Evolutionary conservation across 2,329 filamentous ascomycete species (phyloP), one percentile per base, ranked within the genome.

Genomic region (Aspergillus japonicus): DNA sequence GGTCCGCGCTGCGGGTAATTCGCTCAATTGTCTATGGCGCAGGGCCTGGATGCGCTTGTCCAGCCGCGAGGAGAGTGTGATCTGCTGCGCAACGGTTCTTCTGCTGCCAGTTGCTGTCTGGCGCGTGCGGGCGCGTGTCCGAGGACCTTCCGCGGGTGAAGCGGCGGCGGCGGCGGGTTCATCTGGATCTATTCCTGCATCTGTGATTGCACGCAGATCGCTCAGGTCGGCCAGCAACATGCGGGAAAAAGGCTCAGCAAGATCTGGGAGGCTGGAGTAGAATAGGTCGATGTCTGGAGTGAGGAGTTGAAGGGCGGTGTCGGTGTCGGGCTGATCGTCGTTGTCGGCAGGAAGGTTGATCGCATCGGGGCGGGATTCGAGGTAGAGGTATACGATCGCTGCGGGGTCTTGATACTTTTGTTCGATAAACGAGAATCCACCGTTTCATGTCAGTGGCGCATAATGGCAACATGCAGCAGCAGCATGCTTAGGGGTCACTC

Each of bases 341-440:
- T 61, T 54, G 12, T 70, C 63, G 4, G 39, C 7, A 19, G 39
- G 39, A 14, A 58, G 50, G 29, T 69, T 66, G 47, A 70, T 64
- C 24, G 64, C 63, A 26, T 59, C 47, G 16, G 66, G 58, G 8
- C 69, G 62, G 3, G 72, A 70, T 19, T 76, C 71, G 6, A 78
- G 67, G 49, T 75, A 78, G n/a, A 78, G 63, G 1, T 71, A 66
- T 53, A 76, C 71, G n/a, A 77, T 66, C 33, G 71, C 68, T 21
- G 75, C 63, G 11, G 68, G 69, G 51, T 76, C 72, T 31, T 71
- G 74, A 57, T 68, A 69, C 76, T 29, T 78, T 29, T 78, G 54
- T 61, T 19, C 2, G 16, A 48, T 33, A 33, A 16, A 26, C 12
- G 16, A 35, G 23, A 16, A 16, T 53, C 29, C 42, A 58, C 55